These are phyloP conservation scores for Yamadazyma scolyti DNA, from an alignment of 805 yeast species.

Conservation along the genomic window DNA sequence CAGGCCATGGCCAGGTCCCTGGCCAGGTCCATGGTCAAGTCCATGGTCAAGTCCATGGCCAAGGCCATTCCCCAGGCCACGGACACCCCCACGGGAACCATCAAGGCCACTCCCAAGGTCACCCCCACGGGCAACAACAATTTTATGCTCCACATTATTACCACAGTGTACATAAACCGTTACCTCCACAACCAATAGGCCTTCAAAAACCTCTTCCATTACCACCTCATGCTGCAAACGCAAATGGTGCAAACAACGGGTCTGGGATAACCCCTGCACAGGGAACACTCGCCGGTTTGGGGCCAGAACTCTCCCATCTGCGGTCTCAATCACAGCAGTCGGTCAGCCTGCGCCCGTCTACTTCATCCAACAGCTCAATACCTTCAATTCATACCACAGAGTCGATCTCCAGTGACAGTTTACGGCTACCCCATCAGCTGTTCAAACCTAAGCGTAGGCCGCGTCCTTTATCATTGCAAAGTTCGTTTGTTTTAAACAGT, in stretches of 20 bases:
- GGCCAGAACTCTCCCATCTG: not conserved
- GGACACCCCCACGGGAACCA: not conserved
- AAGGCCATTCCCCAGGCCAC: slow-evolving; percentile 1
- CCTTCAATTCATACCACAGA: too few relatives aligned
- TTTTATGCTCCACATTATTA: too few relatives aligned
- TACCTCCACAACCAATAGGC: not conserved
- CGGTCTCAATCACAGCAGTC: not conserved
- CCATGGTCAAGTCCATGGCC: not conserved
- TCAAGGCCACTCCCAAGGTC: slow-evolving; percentile 6
- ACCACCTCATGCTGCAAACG: too few relatives aligned
- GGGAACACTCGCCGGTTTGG: not conserved
- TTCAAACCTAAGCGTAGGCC: slow-evolving; percentile 40
- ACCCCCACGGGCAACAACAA: slow-evolving; percentile 4
- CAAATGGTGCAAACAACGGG: too few relatives aligned
- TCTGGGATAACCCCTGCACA: not conserved
- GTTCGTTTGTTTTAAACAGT: slow-evolving; percentile 22
- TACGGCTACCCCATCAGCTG: too few relatives aligned
- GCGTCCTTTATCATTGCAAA: slow-evolving; percentile 33
- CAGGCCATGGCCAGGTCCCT: not conserved
- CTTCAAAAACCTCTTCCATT: too few relatives aligned
- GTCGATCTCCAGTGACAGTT: not conserved
- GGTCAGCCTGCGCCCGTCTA: too few relatives aligned
- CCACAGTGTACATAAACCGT: too few relatives aligned
- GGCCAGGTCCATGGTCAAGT: not conserved
- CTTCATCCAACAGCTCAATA: too few relatives aligned